A percentile compares a stretch with the other conserved stretches of the same genome.
These are phyloP conservation scores for Phlebopus sp. DNA, from an alignment of 1,284 basidiomycete species.

Conservation along the genomic window DNA sequence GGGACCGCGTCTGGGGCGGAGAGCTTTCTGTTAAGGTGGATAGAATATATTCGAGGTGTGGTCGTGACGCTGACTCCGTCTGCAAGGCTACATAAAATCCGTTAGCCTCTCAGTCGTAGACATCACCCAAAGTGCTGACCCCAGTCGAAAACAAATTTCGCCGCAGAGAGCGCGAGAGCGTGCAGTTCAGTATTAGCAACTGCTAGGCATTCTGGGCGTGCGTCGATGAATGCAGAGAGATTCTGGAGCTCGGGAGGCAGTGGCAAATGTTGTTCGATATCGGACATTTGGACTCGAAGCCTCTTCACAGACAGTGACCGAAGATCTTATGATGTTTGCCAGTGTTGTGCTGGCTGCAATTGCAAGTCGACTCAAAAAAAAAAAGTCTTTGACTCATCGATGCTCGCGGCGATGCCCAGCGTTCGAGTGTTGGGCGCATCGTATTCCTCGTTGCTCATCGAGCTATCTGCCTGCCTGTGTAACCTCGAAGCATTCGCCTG, in stretches of 20 bases:
- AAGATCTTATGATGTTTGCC: slow-evolving; percentile 16
- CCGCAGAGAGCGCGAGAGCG: slow-evolving; percentile 59
- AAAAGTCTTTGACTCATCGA: too few species aligned
- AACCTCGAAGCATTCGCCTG: too few species aligned
- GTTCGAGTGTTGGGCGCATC: too few species aligned
- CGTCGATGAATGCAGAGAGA: slow-evolving; percentile 54
- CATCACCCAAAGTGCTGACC: slow-evolving; percentile 47
- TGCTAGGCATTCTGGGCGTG: slow-evolving; percentile 52
- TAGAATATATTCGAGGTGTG: slow-evolving; percentile 68
- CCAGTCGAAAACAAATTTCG: slow-evolving; percentile 79
- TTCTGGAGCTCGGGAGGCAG: slow-evolving; percentile 41
- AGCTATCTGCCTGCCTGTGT: too few species aligned
- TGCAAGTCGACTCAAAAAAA: too few species aligned
- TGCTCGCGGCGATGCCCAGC: too few species aligned
- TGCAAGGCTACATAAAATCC: slow-evolving; percentile 46
- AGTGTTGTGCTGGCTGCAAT: slow-evolving; percentile 15
- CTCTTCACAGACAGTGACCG: background rate
- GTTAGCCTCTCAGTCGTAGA: background rate
- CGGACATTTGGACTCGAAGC: slow-evolving; percentile 10
- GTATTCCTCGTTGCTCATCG: too few species aligned
- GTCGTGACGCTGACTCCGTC: slow-evolving; percentile 63
- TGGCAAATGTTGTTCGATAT: slow-evolving; percentile 14
- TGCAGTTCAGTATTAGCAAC: slow-evolving; percentile 57
- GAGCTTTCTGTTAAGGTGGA: slow-evolving; percentile 58
- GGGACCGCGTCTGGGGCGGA: slow-evolving; percentile 72